Evolutionary conservation across 1,139 yeast genomes (phyloP), one percentile per base, ranked within the genome.

Genomic region (Scheffersomyces illinoinensis): DNA sequence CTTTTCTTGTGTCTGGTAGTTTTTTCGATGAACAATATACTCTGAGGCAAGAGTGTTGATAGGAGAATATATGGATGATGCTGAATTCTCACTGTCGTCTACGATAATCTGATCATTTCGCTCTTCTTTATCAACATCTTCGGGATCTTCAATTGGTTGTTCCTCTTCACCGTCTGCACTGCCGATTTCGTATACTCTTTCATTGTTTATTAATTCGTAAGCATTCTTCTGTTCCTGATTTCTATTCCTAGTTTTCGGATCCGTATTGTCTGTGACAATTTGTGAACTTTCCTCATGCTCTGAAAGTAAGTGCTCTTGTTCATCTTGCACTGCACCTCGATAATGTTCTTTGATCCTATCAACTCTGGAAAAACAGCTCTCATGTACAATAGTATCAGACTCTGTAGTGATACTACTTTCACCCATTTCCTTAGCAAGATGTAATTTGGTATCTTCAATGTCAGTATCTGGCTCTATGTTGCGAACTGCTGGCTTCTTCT

Each of bases 1-100:
- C 26, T 53, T 24, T n/a, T 54, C 54, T 3, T 59, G 57, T 5
- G 55, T 61, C 1, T 50, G 58, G 57, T 62, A 64, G 52, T 63
- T 64, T 48, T 53, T 58, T 1, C 66, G 64, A 50, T 63, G 61
- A 12, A 56, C 55, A 24, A 57, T 53, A 4, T 52, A 50, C 14
- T 54, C 60, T 12, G 43, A 8, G 7, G 17, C 14, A 33, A 33
- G 43, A 33, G 10, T 4, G 43, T 33, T 33, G 14, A 14, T 4
- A 2, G 43, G 43, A 3, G 17, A 33, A 33, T 33, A 10, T 12
- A 10, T 14, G 43, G 43, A 33, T 10, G 10, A 33, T 33, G 43
- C 17, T 6, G 5, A 24, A 33, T 12, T 33, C 17, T 12, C 12
- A 2, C 43, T 33, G 2, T 33, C 17, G 43, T 12, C 17, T 12